Evolutionary conservation across 2,329 filamentous ascomycete genomes (phyloP).

Genomic region (Fusarium falciforme): DNA sequence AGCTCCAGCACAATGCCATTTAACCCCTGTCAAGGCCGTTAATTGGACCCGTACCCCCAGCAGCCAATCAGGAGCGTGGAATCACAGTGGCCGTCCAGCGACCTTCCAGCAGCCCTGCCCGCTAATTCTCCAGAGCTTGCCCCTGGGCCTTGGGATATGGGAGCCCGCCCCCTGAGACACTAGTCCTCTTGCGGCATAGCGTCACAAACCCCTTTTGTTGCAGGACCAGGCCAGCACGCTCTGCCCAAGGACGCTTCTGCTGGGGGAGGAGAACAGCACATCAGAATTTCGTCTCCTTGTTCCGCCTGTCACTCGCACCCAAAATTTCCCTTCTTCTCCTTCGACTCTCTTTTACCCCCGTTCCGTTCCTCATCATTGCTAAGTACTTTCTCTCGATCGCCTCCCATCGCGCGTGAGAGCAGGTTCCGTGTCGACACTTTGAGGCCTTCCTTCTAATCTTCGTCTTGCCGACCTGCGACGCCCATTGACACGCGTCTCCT

Average conservation of each 20-base stretch:
- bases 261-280: conserved; percentile 47
- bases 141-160: conserved; percentile 36
- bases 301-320: conserved; percentile 44
- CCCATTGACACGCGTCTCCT: conserved; percentile 51
- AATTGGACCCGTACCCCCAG: conserved; percentile 32
- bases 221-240: conserved; percentile 38
- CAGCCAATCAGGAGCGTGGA: conserved; percentile 35
- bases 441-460: conserved; percentile 42
- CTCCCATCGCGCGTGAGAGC: conserved; percentile 43
- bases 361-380: conserved; percentile 52
- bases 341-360: conserved; percentile 40
- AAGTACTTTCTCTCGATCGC: conserved; percentile 47
- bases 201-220: conserved; percentile 49
- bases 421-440: conserved; percentile 33
- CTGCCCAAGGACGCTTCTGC: conserved; percentile 41
- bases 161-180: conserved; percentile 31
- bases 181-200: conserved; percentile 44
- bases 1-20: conserved; percentile 26
- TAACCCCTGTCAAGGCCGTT: conserved; percentile 36
- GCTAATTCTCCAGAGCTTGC: conserved; percentile 46
- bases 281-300: conserved; percentile 49
- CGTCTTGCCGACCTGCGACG: conserved; percentile 44
- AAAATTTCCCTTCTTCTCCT: conserved; percentile 47
- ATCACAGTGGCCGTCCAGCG: conserved; percentile 23
- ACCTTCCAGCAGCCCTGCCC: conserved; percentile 38